Percentiles rank a stretch among this genome's conserved stretches.
Conservation (phyloP, 2,329 filamentous ascomycete species). For the Alternaria postmessia region DNA sequence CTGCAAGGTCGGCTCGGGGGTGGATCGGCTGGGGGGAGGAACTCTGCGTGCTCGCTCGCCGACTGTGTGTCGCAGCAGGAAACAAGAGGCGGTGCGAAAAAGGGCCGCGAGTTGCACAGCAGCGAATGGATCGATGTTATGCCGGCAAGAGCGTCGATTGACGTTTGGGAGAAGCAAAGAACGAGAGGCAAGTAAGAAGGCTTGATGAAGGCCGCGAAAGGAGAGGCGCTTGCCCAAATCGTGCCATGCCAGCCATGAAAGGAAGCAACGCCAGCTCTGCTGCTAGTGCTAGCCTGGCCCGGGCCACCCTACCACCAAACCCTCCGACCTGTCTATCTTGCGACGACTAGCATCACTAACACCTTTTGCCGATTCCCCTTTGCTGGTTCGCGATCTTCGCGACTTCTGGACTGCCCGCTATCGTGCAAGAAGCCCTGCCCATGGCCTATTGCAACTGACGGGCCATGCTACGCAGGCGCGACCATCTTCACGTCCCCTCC, state of each 20-base stretch:
- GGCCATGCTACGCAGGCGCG: neutral
- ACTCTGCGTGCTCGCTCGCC: slow-evolving; percentile 21
- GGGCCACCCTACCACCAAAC: slow-evolving; percentile 22
- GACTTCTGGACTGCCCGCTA: neutral
- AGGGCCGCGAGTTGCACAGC: slow-evolving; percentile 33
- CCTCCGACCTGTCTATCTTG: slow-evolving; percentile 22
- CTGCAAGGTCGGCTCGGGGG: slow-evolving; percentile 40
- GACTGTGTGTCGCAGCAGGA: slow-evolving; percentile 34
- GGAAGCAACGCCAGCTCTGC: slow-evolving; percentile 27
- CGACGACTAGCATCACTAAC: slow-evolving; percentile 4
- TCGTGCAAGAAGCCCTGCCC: neutral
- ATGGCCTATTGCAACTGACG: neutral
- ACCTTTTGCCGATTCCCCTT: slow-evolving; percentile 7
- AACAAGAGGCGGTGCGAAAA: slow-evolving; percentile 26
- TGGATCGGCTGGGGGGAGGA: slow-evolving; percentile 28
- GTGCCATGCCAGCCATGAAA: slow-evolving; percentile 23
- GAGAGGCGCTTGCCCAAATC: slow-evolving; percentile 30
- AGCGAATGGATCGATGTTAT: slow-evolving; percentile 26
- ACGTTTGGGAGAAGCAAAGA: slow-evolving; percentile 23
- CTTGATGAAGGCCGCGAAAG: slow-evolving; percentile 32
- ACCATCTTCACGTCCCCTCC: neutral
- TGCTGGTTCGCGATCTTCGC: neutral
- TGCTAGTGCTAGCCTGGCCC: slow-evolving; percentile 16
- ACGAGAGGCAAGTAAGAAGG: slow-evolving; percentile 17
- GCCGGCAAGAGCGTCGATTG: slow-evolving; percentile 23